Conservation (phyloP, 768 basidiomycete species). For the Amanita fuliginea region DNA sequence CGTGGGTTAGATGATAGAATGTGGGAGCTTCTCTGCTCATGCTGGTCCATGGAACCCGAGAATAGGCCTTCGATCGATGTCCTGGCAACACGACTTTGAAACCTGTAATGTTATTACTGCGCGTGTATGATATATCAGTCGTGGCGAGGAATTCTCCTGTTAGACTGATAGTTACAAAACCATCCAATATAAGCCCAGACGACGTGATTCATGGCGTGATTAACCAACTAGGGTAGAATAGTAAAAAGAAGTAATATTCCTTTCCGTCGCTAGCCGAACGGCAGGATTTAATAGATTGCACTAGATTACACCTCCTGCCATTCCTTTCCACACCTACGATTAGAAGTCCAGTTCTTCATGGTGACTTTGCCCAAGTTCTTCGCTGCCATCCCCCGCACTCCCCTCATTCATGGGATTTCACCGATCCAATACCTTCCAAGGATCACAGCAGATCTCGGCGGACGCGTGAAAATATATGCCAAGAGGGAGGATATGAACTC, state of each 20-base stretch:
- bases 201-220: no score
- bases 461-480: neutral
- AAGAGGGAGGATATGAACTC: slow-evolving; percentile 5
- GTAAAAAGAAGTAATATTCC: no score
- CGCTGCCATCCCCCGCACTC: slow-evolving; percentile 1
- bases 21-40: slow-evolving; percentile 10
- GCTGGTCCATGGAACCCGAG: slow-evolving; percentile 8
- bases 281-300: no score
- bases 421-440: slow-evolving; percentile 1
- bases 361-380: neutral
- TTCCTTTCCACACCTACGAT: no score
- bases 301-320: no score
- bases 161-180: no score
- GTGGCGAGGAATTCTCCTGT: no score
- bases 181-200: no score
- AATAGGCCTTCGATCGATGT: slow-evolving; percentile 10
- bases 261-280: no score
- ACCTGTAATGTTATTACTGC: neutral
- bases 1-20: slow-evolving; percentile 12
- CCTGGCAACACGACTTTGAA: slow-evolving; percentile 1
- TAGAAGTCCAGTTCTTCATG: neutral
- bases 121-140: neutral
- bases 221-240: no score
- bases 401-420: neutral
- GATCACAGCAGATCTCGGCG: slow-evolving; percentile 4